These are phyloP conservation scores for Corylus americana DNA, from an alignment of 306 rosid species.

Conservation along the genomic window DNA sequence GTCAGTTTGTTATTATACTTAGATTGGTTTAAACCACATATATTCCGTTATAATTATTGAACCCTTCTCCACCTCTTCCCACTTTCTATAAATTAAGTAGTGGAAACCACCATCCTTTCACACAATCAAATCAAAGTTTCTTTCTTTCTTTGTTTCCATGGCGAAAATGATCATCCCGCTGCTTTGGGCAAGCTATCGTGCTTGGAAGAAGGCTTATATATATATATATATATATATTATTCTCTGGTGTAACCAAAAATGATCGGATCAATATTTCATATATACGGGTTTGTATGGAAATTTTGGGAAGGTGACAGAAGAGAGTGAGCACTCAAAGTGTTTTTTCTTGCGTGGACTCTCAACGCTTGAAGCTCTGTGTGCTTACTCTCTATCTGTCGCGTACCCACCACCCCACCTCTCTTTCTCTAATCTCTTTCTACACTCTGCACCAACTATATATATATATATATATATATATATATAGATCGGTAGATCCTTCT, in stretches of 20 bases:
- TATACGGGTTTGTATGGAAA: conserved; percentile 8
- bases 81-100: not conserved
- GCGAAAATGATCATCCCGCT: too few species aligned
- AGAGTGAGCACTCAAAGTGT: conserved; percentile 51
- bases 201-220: not conserved
- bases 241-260: not conserved
- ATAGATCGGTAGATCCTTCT: too few species aligned
- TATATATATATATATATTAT: not conserved
- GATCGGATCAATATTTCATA: not conserved
- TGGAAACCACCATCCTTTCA: not conserved
- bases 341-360: conserved; percentile 33
- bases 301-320: conserved; percentile 50
- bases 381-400: conserved; percentile 48
- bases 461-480: too few species aligned
- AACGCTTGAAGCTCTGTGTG: conserved; percentile 46
- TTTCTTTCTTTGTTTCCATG: not conserved
- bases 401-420: conserved; percentile 7
- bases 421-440: not conserved
- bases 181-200: not conserved
- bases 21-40: conserved; percentile 1
- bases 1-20: not conserved
- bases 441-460: too few species aligned
- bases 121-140: conserved; percentile 17
- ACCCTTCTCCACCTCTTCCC: not conserved
- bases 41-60: not conserved